Percentiles rank a stretch among this genome's conserved stretches.
These are phyloP conservation scores for Perkinsus marinus DNA, from an alignment of 169 alveolate species.

Conservation along the genomic window DNA sequence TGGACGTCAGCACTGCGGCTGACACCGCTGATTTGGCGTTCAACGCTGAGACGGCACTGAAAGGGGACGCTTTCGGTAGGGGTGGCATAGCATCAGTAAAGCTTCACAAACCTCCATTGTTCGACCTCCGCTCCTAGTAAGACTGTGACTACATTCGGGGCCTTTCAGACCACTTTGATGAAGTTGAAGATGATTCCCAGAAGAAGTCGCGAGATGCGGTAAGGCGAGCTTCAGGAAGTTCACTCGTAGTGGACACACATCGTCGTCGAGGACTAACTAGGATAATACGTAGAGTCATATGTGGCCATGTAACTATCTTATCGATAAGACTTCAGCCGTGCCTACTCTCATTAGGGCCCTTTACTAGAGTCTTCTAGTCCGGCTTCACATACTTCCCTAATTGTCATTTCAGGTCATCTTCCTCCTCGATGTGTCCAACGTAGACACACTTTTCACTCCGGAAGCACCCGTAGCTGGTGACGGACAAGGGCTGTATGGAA, in stretches of 20 bases:
- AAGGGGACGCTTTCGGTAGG: not conserved
- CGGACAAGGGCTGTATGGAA: not conserved
- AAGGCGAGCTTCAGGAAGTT: not conserved
- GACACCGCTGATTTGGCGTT: not conserved
- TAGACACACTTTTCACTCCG: not conserved
- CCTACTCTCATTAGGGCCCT: too few species aligned
- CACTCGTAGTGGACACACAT: too few species aligned
- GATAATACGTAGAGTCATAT: too few species aligned
- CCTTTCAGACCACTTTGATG: not conserved
- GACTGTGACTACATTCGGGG: not conserved
- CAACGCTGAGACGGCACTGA: not conserved
- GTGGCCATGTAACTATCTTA: too few species aligned
- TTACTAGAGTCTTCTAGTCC: too few species aligned
- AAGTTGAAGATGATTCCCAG: not conserved
- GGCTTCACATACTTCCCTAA: not conserved
- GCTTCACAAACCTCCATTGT: too few species aligned
- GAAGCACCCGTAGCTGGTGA: not conserved
- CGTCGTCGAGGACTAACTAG: too few species aligned
- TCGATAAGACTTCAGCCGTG: too few species aligned
- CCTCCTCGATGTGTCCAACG: not conserved
- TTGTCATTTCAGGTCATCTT: not conserved
- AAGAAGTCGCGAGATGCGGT: not conserved
- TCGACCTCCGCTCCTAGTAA: too few species aligned
- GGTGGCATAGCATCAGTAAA: not conserved
- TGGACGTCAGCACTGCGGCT: not conserved